Evolutionary conservation across 495 filamentous ascomycete genomes (phyloP).

Genomic region (Hypoxylon intermedium): DNA sequence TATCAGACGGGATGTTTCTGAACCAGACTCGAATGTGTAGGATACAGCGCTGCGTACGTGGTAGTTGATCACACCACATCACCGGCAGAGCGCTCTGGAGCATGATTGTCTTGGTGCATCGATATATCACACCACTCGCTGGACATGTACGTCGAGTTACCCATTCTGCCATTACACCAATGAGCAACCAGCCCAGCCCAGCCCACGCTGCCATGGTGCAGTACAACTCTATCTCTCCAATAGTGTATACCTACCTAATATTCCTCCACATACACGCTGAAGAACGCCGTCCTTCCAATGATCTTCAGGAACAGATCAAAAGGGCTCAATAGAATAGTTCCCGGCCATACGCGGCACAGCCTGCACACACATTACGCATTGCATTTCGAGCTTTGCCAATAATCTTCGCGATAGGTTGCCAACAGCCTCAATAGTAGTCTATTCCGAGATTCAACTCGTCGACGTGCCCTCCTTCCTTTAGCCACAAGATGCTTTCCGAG

Average conservation of each 20-base stretch:
- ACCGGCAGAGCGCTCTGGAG: conserved; percentile 12
- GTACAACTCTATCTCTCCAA: conserved; percentile 19
- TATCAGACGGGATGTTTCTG: neutral
- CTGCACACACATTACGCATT: conserved; percentile 5
- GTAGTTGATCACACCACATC: conserved; percentile 17
- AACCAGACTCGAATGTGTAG: neutral
- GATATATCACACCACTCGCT: conserved; percentile 25
- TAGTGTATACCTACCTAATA: neutral
- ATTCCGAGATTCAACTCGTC: neutral
- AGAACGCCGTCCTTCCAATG: conserved; percentile 29
- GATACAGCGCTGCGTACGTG: neutral
- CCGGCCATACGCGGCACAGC: conserved; percentile 17
- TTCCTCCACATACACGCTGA: neutral
- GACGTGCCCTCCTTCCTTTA: conserved; percentile 1
- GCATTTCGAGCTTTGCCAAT: conserved; percentile 11
- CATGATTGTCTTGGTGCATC: conserved; percentile 15
- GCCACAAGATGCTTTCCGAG: conserved; percentile 2
- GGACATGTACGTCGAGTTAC: conserved; percentile 13
- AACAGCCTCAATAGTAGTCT: neutral
- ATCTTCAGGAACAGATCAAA: conserved; percentile 25
- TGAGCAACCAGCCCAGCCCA: conserved; percentile 11
- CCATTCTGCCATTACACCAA: conserved; percentile 23
- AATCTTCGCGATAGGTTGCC: conserved; percentile 2
- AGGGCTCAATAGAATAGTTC: conserved; percentile 23
- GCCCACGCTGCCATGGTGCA: conserved; percentile 1